These are phyloP conservation scores for Leptographium galeiforme DNA, from an alignment of 2,329 filamentous ascomycete species.

Conservation along the genomic window DNA sequence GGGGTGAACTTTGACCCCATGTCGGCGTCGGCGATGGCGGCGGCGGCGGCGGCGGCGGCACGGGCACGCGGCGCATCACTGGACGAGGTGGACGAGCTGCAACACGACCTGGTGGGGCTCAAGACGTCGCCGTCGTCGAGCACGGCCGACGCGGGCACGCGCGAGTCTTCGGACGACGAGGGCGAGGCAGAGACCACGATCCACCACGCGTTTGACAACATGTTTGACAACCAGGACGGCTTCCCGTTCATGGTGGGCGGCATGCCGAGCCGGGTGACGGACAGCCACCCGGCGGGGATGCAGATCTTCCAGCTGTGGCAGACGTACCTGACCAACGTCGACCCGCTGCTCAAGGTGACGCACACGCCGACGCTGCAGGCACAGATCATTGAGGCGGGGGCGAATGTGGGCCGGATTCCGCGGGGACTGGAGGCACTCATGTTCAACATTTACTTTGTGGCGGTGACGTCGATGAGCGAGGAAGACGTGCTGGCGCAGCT, in stretches of 20 bases:
- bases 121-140: slow-evolving; percentile 37
- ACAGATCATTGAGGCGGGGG: slow-evolving; percentile 49
- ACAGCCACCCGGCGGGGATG: slow-evolving; percentile 38
- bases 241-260: slow-evolving; percentile 45
- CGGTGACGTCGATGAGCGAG: slow-evolving; percentile 44
- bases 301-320: slow-evolving; percentile 56
- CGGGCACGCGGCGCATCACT: slow-evolving; percentile 13
- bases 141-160: slow-evolving; percentile 14
- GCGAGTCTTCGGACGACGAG: slow-evolving; percentile 40
- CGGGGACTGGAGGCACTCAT: slow-evolving; percentile 51
- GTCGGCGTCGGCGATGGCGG: slow-evolving; percentile 22
- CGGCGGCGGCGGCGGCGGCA: background rate
- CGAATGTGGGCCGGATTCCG: slow-evolving; percentile 38
- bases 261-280: slow-evolving; percentile 26
- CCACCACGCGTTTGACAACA: slow-evolving; percentile 44
- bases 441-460: slow-evolving; percentile 51
- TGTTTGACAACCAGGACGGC: slow-evolving; percentile 41
- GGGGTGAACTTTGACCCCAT: slow-evolving; percentile 57
- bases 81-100: slow-evolving; percentile 43
- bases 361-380: slow-evolving; percentile 52
- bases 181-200: slow-evolving; percentile 40
- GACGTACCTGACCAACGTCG: slow-evolving; percentile 55
- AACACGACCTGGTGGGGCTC: slow-evolving; percentile 40
- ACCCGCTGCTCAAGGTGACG: slow-evolving; percentile 54
- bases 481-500: slow-evolving; percentile 38